Evolutionary conservation across 345 rosid species (phyloP), one percentile per base, ranked within the genome.

Genomic region (Rubroshorea leprosula): DNA sequence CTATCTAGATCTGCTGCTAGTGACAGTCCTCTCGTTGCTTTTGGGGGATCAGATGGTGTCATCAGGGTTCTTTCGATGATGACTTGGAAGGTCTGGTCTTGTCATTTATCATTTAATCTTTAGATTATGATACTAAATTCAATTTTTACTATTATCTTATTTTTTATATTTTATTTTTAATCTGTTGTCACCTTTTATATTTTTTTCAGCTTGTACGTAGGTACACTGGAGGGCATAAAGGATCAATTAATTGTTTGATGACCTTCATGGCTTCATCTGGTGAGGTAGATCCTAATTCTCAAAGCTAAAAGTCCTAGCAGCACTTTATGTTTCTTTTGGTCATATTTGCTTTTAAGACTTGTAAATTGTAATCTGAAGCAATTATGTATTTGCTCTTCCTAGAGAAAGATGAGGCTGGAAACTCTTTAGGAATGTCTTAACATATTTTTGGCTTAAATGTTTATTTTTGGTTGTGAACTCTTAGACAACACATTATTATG

Each of bases 31-130:
- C 90, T 89, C 60, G 92, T 93, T 75, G 99, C 99, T 53, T 93
- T 89, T 75, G 99, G 99, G 66, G 82, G 88, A 76, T 83, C 99
- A 21, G 99, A 89, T 79, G 99, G 99, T 61, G 90, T 93, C 61
- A 89, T 93, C 52, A 85, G 99, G 73, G 99, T 93, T 75, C 95
- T 93, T 69, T 93, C 99, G 63, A 93, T 93, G 97, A 89, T 89
- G 74, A 79, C 97, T 43, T 93, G 99, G 99, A 93, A 81, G 99
- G 99, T 93, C 64, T 67, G 86, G 41, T 49, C 17, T 25, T 59
- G 61, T 11, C 52, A 63, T 25, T 44, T 56, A 27, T 27, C 45
- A 8, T 26, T 51, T 18, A 6, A 16, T n/a, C 47, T 16, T 4
- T 44, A 14, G n/a, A 2, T 44, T 44, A n/a, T 14, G 18, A 44